These are phyloP conservation scores for Podospora conica DNA, from an alignment of 495 filamentous ascomycete species.

Conservation along the genomic window DNA sequence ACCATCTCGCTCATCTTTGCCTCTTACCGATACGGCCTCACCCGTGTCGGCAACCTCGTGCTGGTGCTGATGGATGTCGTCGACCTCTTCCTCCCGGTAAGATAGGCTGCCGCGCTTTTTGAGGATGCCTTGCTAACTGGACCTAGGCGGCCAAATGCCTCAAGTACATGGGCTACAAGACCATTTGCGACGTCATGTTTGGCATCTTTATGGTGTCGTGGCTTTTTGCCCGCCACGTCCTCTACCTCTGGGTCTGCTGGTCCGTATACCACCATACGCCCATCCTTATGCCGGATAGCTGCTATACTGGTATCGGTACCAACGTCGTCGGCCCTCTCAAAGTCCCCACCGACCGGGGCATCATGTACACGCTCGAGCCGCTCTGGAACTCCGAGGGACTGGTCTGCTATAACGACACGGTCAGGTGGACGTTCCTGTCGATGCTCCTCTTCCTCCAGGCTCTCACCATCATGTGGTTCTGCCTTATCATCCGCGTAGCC, in stretches of 20 bases:
- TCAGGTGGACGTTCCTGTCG: conserved; percentile 69
- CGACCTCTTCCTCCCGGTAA: conserved; percentile 79
- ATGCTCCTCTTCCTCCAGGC: conserved; percentile 72
- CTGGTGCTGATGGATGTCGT: conserved; percentile 91
- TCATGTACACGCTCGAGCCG: conserved; percentile 59
- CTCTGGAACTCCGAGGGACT: conserved; percentile 61
- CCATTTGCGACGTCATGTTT: conserved; percentile 75
- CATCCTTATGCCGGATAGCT: conserved; percentile 56
- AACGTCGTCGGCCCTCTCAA: conserved; percentile 50
- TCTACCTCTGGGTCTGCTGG: conserved; percentile 72
- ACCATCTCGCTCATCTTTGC: conserved; percentile 72
- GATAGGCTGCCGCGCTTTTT: conserved; percentile 25
- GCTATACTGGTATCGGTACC: conserved; percentile 51
- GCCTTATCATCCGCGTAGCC: conserved; percentile 77
- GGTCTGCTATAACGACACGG: conserved; percentile 66
- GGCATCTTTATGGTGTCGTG: conserved; percentile 81
- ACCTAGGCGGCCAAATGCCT: conserved; percentile 83
- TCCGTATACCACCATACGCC: conserved; percentile 71
- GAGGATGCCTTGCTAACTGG: conserved; percentile 6
- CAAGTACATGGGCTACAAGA: conserved; percentile 75
- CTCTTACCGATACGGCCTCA: conserved; percentile 78
- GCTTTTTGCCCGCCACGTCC: conserved; percentile 75
- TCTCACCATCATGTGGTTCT: conserved; percentile 82
- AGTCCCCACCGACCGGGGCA: conserved; percentile 50
- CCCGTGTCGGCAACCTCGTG: conserved; percentile 81